phyloP scores from a whole-genome alignment of 2,329 filamentous ascomycete genomes.

The Grosmannia serpens region DNA sequence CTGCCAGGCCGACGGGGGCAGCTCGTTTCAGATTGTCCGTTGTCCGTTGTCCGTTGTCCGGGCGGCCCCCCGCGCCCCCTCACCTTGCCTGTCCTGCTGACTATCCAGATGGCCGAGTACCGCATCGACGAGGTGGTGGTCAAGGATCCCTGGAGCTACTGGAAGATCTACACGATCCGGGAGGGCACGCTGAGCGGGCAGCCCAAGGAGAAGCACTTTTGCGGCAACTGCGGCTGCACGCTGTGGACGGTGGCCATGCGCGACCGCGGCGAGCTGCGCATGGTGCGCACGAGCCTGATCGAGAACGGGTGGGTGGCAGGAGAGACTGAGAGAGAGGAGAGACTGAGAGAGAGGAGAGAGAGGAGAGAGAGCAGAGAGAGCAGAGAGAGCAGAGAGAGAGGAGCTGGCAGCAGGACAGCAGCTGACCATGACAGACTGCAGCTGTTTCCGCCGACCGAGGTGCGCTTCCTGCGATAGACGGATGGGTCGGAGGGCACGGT shows the following conservation, averaged over 20 bases:
- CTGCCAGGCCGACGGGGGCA: constrained; percentile 11
- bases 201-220: constrained; percentile 14
- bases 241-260: constrained; percentile 13
- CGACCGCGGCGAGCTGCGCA: constrained; percentile 9
- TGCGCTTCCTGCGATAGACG: constrained; percentile 1
- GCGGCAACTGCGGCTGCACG: constrained; percentile 12
- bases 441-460: constrained; percentile 10
- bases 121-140: constrained; percentile 11
- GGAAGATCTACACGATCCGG: constrained; percentile 12
- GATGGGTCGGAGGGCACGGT: not conserved
- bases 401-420: not conserved
- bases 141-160: constrained; percentile 8
- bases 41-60: not conserved
- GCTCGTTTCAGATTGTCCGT: constrained; percentile 11
- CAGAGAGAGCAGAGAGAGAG: not conserved
- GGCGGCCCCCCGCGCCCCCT: too few species aligned
- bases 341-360: not conserved
- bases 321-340: not conserved
- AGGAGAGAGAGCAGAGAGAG: not conserved
- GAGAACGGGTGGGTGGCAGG: constrained; percentile 9
- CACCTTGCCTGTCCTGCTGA: not conserved
- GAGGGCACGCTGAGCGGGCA: constrained; percentile 12
- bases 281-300: constrained; percentile 12
- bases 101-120: constrained; percentile 11
- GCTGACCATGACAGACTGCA: not conserved